Percentiles rank a stretch among this genome's conserved stretches.
phyloP scores from a whole-genome alignment of 2,329 filamentous ascomycete genomes.

The Graphilbum fragrans region DNA sequence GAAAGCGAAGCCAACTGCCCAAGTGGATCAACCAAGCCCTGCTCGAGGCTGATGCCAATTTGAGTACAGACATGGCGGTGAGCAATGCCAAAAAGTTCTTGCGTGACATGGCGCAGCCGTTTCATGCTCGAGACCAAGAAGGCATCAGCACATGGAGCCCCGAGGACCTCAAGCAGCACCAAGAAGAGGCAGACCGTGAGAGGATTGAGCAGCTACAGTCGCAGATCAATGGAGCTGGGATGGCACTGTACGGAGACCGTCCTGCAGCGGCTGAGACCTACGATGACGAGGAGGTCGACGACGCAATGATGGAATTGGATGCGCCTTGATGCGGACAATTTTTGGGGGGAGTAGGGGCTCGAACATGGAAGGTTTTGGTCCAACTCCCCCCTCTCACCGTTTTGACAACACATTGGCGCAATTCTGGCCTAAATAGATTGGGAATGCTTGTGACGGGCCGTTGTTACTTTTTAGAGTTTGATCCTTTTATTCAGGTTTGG shows the following conservation, averaged over 20 bases:
- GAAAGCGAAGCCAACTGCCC: conserved; percentile 79
- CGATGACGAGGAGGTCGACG: conserved; percentile 38
- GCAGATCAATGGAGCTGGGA: conserved; percentile 16
- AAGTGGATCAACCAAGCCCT: conserved; percentile 95
- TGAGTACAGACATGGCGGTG: conserved; percentile 92
- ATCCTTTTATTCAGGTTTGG: too few species aligned
- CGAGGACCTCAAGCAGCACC: conserved; percentile 21
- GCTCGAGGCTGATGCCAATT: conserved; percentile 71
- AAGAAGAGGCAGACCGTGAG: conserved; percentile 64
- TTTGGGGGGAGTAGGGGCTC: neutral
- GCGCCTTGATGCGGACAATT: too few species aligned
- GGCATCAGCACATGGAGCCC: conserved; percentile 88
- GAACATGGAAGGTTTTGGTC: neutral
- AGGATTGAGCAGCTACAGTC: conserved; percentile 50
- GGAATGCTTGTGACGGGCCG: too few species aligned
- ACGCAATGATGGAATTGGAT: conserved; percentile 25
- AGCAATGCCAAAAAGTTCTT: conserved; percentile 82
- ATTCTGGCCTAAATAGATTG: too few species aligned
- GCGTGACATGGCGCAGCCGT: conserved; percentile 83
- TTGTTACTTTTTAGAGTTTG: too few species aligned
- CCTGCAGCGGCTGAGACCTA: conserved; percentile 10
- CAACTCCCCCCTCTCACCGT: too few species aligned
- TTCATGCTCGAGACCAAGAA: conserved; percentile 71
- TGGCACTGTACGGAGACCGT: conserved; percentile 13
- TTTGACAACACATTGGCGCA: too few species aligned